These are phyloP conservation scores for Dendrobium catenatum DNA, from an alignment of 106 monocot genomes.

Conservation along the genomic window DNA sequence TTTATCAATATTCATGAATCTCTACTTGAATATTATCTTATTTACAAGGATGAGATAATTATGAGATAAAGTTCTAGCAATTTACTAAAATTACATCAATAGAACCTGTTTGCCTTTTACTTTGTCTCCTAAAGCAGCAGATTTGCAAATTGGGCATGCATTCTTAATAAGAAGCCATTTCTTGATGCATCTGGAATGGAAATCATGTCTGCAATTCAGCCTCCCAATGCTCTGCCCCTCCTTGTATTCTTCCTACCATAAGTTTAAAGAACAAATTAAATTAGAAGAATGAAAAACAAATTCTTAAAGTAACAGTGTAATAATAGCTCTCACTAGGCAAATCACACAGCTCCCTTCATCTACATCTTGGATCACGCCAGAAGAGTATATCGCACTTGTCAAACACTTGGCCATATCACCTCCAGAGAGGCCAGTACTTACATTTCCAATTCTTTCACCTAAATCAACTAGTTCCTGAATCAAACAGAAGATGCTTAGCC, in stretches of 20 bases:
- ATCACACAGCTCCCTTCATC: constrained; percentile 44
- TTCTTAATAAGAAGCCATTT: constrained; percentile 38
- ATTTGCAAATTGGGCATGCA: constrained; percentile 66
- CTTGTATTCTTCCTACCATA: constrained; percentile 44
- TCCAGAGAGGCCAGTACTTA: constrained; percentile 37
- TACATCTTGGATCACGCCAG: constrained; percentile 7
- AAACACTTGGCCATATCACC: constrained; percentile 19
- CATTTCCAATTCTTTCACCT: constrained; percentile 42
- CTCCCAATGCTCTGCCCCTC: constrained; percentile 35
- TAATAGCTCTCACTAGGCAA: constrained; percentile 39
- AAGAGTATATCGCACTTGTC: constrained; percentile 19
- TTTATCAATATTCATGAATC: neutral
- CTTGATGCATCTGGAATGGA: constrained; percentile 40
- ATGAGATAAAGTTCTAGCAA: neutral
- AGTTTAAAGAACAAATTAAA: neutral
- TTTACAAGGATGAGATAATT: neutral
- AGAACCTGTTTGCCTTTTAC: constrained; percentile 12
- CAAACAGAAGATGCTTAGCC: neutral
- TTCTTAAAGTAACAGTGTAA: neutral
- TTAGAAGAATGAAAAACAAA: neutral
- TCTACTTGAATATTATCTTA: neutral
- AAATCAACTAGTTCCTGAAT: constrained; percentile 39
- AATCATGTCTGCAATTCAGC: constrained; percentile 51
- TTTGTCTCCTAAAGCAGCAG: constrained; percentile 20
- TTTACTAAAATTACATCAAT: neutral